Evolutionary conservation across 2,329 filamentous ascomycete species (phyloP).

Genomic region (Xylariaceae sp.): DNA sequence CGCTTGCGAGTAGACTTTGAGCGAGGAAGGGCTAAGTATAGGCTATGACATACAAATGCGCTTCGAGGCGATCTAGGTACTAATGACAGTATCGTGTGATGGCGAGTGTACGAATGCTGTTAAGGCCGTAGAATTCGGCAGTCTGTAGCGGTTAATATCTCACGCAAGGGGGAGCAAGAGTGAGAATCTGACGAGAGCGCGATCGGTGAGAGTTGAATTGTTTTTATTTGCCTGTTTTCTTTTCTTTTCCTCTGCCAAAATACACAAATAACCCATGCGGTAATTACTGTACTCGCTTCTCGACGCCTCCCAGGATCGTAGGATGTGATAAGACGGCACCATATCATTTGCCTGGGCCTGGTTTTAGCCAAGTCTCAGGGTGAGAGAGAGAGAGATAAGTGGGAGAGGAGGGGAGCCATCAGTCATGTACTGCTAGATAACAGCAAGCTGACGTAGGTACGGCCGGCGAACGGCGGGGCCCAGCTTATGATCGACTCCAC

Average conservation of each 20-base stretch:
- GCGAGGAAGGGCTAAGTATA: too few species aligned
- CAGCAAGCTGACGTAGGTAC: not conserved
- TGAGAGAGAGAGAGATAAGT: not conserved
- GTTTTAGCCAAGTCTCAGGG: not conserved
- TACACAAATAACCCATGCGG: too few species aligned
- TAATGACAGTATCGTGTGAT: too few species aligned
- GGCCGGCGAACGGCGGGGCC: too few species aligned
- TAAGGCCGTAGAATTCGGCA: too few species aligned
- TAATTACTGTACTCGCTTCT: not conserved
- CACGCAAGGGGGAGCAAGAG: not conserved
- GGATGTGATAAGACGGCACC: conserved; percentile 15
- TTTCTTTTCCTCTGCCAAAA: not conserved
- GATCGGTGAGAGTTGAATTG: not conserved
- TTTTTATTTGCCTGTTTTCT: not conserved
- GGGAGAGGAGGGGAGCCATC: not conserved
- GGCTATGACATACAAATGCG: too few species aligned
- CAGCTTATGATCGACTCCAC: too few species aligned
- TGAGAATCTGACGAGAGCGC: not conserved
- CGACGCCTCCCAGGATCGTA: not conserved
- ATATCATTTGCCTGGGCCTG: conserved; percentile 4
- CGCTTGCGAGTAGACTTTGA: too few species aligned
- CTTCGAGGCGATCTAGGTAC: too few species aligned
- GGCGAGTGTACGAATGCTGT: too few species aligned
- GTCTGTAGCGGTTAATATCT: too few species aligned
- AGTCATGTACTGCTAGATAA: not conserved